Percentiles rank a stretch among this genome's conserved stretches.
phyloP scores from a whole-genome alignment of 257 asterid species.

The Craterostigma plantagineum region DNA sequence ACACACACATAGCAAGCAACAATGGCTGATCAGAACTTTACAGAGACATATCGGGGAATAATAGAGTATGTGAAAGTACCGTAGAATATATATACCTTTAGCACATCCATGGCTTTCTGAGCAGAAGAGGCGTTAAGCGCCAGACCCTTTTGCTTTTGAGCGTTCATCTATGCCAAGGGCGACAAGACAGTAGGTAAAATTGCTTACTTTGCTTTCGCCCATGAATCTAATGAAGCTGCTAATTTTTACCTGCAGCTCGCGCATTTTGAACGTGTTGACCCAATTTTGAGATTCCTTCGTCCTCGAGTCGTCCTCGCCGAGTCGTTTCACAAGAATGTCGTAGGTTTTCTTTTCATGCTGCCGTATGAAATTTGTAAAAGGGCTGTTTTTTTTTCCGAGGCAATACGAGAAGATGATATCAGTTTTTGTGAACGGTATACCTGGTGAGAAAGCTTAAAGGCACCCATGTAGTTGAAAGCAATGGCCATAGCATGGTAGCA shows the following conservation, averaged over 20 bases:
- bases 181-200: background rate
- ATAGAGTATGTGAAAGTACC: too few relatives aligned
- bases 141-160: conserved; percentile 86
- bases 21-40: background rate
- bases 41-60: background rate
- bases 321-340: conserved; percentile 85
- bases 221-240: background rate
- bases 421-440: conserved; percentile 11
- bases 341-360: conserved; percentile 60
- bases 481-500: conserved; percentile 96
- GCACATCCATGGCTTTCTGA: conserved; percentile 61
- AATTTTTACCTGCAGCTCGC: conserved; percentile 52
- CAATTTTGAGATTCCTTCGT: conserved; percentile 81
- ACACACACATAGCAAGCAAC: conserved; percentile 16
- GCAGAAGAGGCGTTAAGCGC: conserved; percentile 53
- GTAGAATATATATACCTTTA: conserved; percentile 36
- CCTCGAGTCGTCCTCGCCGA: conserved; percentile 92
- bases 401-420: background rate
- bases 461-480: conserved; percentile 82
- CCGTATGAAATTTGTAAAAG: too few relatives aligned
- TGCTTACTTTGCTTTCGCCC: background rate
- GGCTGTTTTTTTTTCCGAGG: too few relatives aligned
- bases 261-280: conserved; percentile 86
- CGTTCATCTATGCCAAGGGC: conserved; percentile 33
- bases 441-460: conserved; percentile 87